These are phyloP conservation scores for Fraxinus platypoda DNA, from an alignment of 305 asterid genomes.

Conservation along the genomic window DNA sequence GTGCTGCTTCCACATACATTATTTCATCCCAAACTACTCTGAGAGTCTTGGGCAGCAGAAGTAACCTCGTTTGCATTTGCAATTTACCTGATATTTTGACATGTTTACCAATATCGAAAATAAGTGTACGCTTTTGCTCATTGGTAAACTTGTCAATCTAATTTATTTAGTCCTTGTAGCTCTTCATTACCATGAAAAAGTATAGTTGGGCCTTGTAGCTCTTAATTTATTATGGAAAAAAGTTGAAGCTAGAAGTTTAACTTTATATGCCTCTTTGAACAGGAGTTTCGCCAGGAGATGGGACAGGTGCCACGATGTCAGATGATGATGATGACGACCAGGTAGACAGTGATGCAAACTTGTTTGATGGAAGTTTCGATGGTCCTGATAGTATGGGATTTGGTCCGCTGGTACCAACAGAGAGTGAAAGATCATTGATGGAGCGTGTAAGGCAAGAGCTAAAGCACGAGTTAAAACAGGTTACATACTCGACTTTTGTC, in stretches of 20 bases:
- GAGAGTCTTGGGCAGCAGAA: neutral
- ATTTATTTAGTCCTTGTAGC: neutral
- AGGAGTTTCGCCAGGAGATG: slow-evolving; percentile 68
- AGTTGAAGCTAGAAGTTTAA: slow-evolving; percentile 5
- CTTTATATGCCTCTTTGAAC: slow-evolving; percentile 13
- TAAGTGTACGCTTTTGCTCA: neutral
- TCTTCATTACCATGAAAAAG: neutral
- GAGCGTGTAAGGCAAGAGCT: slow-evolving; percentile 73
- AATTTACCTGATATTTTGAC: neutral
- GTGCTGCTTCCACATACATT: neutral
- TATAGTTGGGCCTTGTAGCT: neutral
- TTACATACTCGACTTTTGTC: neutral
- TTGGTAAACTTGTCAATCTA: neutral
- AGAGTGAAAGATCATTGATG: slow-evolving; percentile 61
- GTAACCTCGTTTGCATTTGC: neutral
- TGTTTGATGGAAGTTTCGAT: slow-evolving; percentile 46
- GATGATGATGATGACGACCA: slow-evolving; percentile 63
- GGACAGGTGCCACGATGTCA: slow-evolving; percentile 63
- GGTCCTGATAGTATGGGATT: slow-evolving; percentile 50
- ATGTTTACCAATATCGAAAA: neutral
- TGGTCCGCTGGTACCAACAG: slow-evolving; percentile 59
- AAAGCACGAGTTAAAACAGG: slow-evolving; percentile 55
- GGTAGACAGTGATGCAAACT: slow-evolving; percentile 47
- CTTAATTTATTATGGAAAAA: neutral
- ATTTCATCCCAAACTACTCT: neutral